A percentile compares a stretch with the other conserved stretches of the same genome.
phyloP scores from a whole-genome alignment of 192 early-diverging fungal species.

The Backusella tarrabulga region DNA sequence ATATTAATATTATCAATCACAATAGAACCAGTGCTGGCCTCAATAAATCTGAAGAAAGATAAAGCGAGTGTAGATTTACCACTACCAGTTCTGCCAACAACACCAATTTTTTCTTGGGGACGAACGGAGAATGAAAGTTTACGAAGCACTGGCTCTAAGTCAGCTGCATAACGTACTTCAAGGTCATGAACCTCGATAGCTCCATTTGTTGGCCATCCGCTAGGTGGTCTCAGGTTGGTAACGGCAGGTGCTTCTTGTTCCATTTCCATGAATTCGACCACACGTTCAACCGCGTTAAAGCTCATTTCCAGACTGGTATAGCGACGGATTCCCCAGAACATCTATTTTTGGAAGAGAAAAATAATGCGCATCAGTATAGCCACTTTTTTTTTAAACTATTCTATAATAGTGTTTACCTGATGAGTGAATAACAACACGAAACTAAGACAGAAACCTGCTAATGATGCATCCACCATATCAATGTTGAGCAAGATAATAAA shows the following conservation, averaged over 20 bases:
- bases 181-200: slow-evolving; percentile 69
- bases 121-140: slow-evolving; percentile 65
- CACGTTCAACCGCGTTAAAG: slow-evolving; percentile 84
- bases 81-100: slow-evolving; percentile 91
- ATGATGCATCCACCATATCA: slow-evolving; percentile 63
- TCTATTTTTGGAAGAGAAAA: slow-evolving; percentile 13
- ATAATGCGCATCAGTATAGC: background rate
- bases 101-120: slow-evolving; percentile 78
- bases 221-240: slow-evolving; percentile 49
- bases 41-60: slow-evolving; percentile 79
- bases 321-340: slow-evolving; percentile 63
- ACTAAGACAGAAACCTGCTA: slow-evolving; percentile 82
- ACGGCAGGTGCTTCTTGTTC: slow-evolving; percentile 76
- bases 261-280: slow-evolving; percentile 78
- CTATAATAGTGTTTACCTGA: slow-evolving; percentile 66
- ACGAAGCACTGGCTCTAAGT: slow-evolving; percentile 70
- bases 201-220: slow-evolving; percentile 76
- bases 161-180: slow-evolving; percentile 73
- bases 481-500: slow-evolving; percentile 57
- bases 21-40: slow-evolving; percentile 67
- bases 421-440: slow-evolving; percentile 82
- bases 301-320: slow-evolving; percentile 78
- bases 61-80: slow-evolving; percentile 82
- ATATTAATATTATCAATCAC: slow-evolving; percentile 81
- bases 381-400: slow-evolving; percentile 39